Evolutionary conservation across 2,329 filamentous ascomycete species (phyloP).

Genomic region (Parastagonospora nodorum): DNA sequence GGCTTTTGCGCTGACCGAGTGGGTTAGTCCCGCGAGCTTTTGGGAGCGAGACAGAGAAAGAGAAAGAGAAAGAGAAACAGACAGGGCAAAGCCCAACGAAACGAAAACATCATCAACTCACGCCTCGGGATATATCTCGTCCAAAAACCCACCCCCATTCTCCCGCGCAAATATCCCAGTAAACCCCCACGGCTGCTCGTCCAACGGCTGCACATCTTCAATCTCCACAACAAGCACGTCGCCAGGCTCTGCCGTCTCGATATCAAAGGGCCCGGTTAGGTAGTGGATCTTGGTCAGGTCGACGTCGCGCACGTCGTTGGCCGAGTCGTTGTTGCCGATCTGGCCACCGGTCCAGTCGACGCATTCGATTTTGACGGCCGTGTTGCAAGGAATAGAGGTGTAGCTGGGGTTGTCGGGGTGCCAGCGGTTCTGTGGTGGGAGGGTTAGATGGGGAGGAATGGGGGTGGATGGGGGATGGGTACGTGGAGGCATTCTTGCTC

Average conservation of each 20-base stretch:
- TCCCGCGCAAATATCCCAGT: conserved; percentile 78
- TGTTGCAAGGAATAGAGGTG: conserved; percentile 76
- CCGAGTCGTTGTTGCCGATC: conserved; percentile 85
- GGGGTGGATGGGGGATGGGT: conserved; percentile 40
- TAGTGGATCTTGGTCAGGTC: conserved; percentile 87
- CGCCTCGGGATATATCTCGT: conserved; percentile 85
- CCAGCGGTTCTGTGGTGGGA: conserved; percentile 74
- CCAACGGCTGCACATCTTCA: conserved; percentile 87
- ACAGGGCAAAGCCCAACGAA: no score
- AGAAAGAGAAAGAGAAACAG: no score
- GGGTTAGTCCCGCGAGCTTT: no score
- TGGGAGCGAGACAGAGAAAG: no score
- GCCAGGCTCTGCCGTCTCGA: conserved; percentile 82
- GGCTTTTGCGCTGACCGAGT: conserved; percentile 64
- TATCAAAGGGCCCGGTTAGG: conserved; percentile 85
- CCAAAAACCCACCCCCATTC: conserved; percentile 88
- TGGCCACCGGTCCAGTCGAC: conserved; percentile 78
- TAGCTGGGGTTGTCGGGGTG: conserved; percentile 82
- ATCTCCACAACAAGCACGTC: conserved; percentile 88
- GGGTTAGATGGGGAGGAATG: not conserved
- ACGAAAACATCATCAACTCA: conserved; percentile 49
- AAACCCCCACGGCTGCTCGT: conserved; percentile 88
- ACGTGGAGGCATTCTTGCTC: conserved; percentile 75
- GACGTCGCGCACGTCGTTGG: conserved; percentile 84
- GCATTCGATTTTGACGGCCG: conserved; percentile 93